A percentile compares a stretch with the other conserved stretches of the same genome.
Conservation (phyloP, 352 stramenopile species). For the Pythium chondricola region DNA sequence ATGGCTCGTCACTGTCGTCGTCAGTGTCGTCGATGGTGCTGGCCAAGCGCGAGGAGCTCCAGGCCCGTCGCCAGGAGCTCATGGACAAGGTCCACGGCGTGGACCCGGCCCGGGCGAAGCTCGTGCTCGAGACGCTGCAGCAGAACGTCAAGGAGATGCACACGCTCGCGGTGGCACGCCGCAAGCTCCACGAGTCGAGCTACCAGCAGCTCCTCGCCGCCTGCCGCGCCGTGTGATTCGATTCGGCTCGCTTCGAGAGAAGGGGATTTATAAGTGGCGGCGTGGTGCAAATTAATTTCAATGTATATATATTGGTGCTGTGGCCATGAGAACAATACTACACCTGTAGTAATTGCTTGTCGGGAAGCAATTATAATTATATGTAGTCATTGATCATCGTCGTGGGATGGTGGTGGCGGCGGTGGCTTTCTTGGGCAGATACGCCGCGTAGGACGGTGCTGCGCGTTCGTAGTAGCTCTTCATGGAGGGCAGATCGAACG, state of each 20-base stretch:
- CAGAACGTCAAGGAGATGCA: conserved; percentile 70
- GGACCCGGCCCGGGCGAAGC: conserved; percentile 54
- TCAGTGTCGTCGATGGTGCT: conserved; percentile 24
- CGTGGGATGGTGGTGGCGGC: too few relatives aligned
- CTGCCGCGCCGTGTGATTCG: conserved; percentile 25
- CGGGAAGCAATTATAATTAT: too few relatives aligned
- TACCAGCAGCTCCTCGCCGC: conserved; percentile 49
- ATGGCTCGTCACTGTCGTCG: conserved; percentile 8
- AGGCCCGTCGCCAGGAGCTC: conserved; percentile 40
- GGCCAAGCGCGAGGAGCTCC: conserved; percentile 44
- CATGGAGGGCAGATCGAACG: conserved; percentile 67
- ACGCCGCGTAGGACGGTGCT: conserved; percentile 56
- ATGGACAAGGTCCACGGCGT: conserved; percentile 47
- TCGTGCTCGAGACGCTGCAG: conserved; percentile 62
- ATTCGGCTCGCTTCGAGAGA: too few relatives aligned
- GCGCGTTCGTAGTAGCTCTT: conserved; percentile 52
- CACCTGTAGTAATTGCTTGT: too few relatives aligned
- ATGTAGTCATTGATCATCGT: too few relatives aligned
- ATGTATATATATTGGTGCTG: too few relatives aligned
- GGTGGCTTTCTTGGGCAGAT: conserved; percentile 22
- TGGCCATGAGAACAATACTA: background rate
- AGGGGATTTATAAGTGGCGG: background rate
- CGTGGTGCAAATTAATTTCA: too few relatives aligned
- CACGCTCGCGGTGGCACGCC: conserved; percentile 60
- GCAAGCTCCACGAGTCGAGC: conserved; percentile 55